phyloP scores from a whole-genome alignment of 768 basidiomycete species.

The Mycena haematopus region DNA sequence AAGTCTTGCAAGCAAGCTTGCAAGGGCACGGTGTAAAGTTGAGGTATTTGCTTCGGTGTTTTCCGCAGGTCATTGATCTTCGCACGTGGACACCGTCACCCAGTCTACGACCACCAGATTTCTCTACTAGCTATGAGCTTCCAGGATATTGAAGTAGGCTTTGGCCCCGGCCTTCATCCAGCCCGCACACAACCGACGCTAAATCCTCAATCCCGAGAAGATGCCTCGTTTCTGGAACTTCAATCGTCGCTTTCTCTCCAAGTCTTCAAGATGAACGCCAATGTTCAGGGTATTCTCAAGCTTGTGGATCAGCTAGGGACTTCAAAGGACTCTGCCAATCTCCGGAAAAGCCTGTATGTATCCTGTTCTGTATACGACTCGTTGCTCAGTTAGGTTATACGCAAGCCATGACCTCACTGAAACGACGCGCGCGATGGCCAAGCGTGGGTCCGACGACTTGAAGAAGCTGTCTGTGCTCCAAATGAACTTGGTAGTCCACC shows the following conservation, averaged over 20 bases:
- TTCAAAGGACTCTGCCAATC: slow-evolving; percentile 72
- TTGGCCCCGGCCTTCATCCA: slow-evolving; percentile 37
- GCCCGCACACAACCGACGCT: slow-evolving; percentile 41
- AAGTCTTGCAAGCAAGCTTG: too few relatives aligned
- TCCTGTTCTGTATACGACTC: background rate
- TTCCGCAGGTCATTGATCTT: background rate
- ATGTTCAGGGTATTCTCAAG: slow-evolving; percentile 93
- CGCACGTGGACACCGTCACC: background rate
- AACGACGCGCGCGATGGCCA: slow-evolving; percentile 92
- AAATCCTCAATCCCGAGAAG: slow-evolving; percentile 59
- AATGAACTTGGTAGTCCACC: slow-evolving; percentile 55
- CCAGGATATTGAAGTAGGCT: slow-evolving; percentile 61
- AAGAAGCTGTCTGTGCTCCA: slow-evolving; percentile 85
- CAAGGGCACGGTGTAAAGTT: too few relatives aligned
- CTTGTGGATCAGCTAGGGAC: slow-evolving; percentile 97
- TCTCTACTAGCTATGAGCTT: slow-evolving; percentile 52
- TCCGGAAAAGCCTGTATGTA: slow-evolving; percentile 89
- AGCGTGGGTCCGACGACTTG: slow-evolving; percentile 90
- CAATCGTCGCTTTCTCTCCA: slow-evolving; percentile 88
- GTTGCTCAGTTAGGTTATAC: background rate
- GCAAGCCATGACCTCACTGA: slow-evolving; percentile 92
- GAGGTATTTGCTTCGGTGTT: background rate
- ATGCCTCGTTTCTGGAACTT: slow-evolving; percentile 74
- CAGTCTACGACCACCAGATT: background rate
- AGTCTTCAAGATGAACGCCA: slow-evolving; percentile 98